Base-by-base conservation (phyloP, 2,329 filamentous ascomycete genomes). In the Fusarium sp. region DNA sequence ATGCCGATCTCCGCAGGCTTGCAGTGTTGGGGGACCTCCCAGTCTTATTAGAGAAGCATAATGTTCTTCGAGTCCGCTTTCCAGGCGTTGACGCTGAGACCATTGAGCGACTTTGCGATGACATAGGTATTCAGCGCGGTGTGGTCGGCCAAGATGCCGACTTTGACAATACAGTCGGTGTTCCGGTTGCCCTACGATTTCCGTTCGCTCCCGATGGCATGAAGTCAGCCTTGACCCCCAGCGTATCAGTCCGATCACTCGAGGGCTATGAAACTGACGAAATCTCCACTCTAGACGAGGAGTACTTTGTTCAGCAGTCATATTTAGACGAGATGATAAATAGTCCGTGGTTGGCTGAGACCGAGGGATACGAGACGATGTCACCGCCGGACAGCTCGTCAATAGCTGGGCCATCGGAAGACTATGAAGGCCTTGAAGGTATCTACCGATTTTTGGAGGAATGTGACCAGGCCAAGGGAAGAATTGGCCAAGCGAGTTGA, bases 61-160 rank as follows among this genome's bases (percentile, higher is more conserved):
- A 90, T 5, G 88, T 89, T 1, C 84, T 98, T 8, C 91, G 95
- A 39, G 91, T 98, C 5, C 92, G 95, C 36, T 98, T 99, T 79
- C 95, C 95, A 0, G 96, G 96, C 7, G 95, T 96, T 70, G 96
- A 98, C 78, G 91, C 91, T 2, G 89, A 92, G 22, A 94, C 93
- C 0, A 93, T 98, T 1, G 94, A 97, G 79, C 86, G 88, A 7
- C 87, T 99, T 2, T 98, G 95, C 80, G 90, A 94, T 52, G 96
- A 99, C 80, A 88, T 97, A 17, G 93, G 93, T n/a, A 88, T 99
- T 13, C 90, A 92, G 71, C 89, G 94, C 60, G 96, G 96, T 4
- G 85, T 93, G 8, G 89, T 98, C 8, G 85, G 88, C 18, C 92
- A 98, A 83, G 96, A 98, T 73, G 72, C 82, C 38, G 91, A 92